These are phyloP conservation scores for Camellia oleifera DNA, from an alignment of 179 eudicot species.

Conservation along the genomic window DNA sequence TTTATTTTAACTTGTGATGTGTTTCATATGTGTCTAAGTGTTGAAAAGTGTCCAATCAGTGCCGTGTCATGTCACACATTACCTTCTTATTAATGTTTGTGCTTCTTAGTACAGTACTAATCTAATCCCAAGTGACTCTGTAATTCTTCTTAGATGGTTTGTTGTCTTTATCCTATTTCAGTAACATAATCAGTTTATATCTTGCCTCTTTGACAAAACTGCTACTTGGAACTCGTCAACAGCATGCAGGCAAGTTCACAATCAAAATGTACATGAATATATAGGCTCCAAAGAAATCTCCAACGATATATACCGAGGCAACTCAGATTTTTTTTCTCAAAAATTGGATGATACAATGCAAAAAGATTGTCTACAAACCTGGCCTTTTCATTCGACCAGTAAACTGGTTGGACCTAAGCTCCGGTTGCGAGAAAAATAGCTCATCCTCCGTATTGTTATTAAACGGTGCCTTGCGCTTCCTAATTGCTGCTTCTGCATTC, in stretches of 20 bases:
- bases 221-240: constrained; percentile 4
- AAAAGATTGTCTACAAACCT: constrained; percentile 48
- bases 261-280: constrained; percentile 1
- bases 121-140: not conserved
- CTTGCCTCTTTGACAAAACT: not conserved
- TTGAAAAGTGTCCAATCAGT: too few relatives aligned
- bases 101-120: not conserved
- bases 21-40: too few relatives aligned
- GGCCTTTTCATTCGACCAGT: constrained; percentile 47
- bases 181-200: not conserved
- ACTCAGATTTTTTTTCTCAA: constrained; percentile 25
- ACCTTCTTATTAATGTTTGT: too few relatives aligned
- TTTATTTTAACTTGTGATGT: too few relatives aligned
- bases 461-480: constrained; percentile 60
- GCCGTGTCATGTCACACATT: too few relatives aligned
- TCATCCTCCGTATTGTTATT: constrained; percentile 36
- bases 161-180: not conserved
- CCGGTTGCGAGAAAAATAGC: constrained; percentile 35
- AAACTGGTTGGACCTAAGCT: constrained; percentile 36
- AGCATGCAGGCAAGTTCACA: constrained; percentile 4
- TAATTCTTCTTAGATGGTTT: not conserved
- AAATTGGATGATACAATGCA: constrained; percentile 41
- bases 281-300: not conserved
- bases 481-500: constrained; percentile 26
- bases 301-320: constrained; percentile 25